Conservation (phyloP, 129 eudicot genomes). For the Tagetes erecta region DNA sequence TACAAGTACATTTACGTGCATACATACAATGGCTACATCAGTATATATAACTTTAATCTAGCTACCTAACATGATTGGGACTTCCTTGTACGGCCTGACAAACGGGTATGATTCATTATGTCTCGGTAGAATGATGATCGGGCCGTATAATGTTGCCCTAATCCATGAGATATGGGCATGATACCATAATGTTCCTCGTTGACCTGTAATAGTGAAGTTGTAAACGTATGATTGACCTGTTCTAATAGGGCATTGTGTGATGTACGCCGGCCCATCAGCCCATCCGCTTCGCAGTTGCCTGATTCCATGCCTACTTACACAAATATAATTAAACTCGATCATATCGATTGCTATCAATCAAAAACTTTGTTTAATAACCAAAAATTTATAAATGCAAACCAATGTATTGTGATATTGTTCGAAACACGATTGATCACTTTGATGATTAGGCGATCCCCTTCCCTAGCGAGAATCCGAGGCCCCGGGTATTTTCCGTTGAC, state of each 20-base stretch:
- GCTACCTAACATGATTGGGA: slow-evolving; percentile 60
- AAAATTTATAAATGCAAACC: slow-evolving; percentile 34
- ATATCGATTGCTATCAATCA: neutral
- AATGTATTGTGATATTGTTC: slow-evolving; percentile 58
- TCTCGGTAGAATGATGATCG: slow-evolving; percentile 57
- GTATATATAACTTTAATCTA: neutral
- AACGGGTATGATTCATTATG: slow-evolving; percentile 60
- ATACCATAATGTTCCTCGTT: slow-evolving; percentile 68
- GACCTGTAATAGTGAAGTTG: slow-evolving; percentile 68
- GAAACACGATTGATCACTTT: slow-evolving; percentile 58
- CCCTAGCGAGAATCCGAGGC: slow-evolving; percentile 58
- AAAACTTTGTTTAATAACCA: neutral
- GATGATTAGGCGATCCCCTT: slow-evolving; percentile 57
- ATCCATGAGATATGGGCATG: slow-evolving; percentile 76
- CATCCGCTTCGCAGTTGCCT: slow-evolving; percentile 64
- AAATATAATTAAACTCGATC: no score
- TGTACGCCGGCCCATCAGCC: slow-evolving; percentile 72
- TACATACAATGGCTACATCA: neutral
- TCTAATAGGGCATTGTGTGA: slow-evolving; percentile 81
- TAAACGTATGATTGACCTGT: slow-evolving; percentile 59
- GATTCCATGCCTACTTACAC: slow-evolving; percentile 58
- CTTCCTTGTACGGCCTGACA: slow-evolving; percentile 61
- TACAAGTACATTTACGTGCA: neutral
- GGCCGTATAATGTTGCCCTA: slow-evolving; percentile 63
- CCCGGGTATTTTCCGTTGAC: slow-evolving; percentile 64